Conservation (phyloP, 805 yeast genomes). For the Torulaspora franciscae region DNA sequence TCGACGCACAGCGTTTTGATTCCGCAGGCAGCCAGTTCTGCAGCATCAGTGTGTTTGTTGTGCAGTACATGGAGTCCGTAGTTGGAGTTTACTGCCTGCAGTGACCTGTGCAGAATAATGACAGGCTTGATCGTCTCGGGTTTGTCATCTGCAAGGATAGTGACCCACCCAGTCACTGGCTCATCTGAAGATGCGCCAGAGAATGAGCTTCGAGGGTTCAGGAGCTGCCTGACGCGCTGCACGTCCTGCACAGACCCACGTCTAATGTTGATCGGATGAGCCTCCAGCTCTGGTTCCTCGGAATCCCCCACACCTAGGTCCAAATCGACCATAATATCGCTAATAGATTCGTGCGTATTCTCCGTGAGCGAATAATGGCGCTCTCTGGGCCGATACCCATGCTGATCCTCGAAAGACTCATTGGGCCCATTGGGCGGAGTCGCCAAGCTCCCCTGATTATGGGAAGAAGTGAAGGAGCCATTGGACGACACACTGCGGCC, state of each 20-base stretch:
- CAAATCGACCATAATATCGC: conserved; percentile 23
- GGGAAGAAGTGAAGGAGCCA: conserved; percentile 17
- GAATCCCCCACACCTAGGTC: conserved; percentile 6
- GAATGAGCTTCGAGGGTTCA: conserved; percentile 37
- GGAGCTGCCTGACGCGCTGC: conserved; percentile 31
- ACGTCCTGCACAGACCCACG: conserved; percentile 33
- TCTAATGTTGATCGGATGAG: conserved; percentile 15
- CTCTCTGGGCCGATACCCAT: conserved; percentile 23
- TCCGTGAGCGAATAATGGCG: conserved; percentile 30
- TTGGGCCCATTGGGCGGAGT: conserved; percentile 2
- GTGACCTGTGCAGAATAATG: conserved; percentile 26
- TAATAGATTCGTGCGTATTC: conserved; percentile 21
- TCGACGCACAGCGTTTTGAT: conserved; percentile 14
- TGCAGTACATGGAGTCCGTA: conserved; percentile 26
- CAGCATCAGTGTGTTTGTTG: conserved; percentile 16
- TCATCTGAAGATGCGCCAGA: conserved; percentile 29
- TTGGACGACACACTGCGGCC: conserved; percentile 12
- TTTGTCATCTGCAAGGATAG: conserved; percentile 23
- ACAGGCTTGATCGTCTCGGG: conserved; percentile 23
- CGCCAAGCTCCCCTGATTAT: conserved; percentile 2
- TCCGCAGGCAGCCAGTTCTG: conserved; percentile 14
- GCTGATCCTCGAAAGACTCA: not conserved
- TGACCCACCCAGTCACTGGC: conserved; percentile 30
- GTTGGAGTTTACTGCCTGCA: conserved; percentile 21
- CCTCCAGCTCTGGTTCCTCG: not conserved